phyloP scores from a whole-genome alignment of 345 rosid genomes.

The Aquilaria yunnanensis region DNA sequence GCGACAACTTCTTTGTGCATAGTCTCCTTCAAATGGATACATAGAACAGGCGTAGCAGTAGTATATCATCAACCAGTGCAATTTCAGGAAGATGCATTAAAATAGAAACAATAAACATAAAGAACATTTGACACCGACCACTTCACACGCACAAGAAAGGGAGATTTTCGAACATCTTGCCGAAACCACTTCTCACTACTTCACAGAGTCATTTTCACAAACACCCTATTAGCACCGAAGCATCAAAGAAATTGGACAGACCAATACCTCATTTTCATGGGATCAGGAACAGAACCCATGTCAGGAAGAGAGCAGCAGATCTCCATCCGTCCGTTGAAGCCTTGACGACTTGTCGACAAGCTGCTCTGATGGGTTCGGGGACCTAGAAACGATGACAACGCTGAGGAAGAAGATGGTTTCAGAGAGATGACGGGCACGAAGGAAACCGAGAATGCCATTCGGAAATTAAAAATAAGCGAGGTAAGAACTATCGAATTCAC shows the following conservation, averaged over 20 bases:
- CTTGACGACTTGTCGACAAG: slow-evolving; percentile 16
- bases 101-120: background rate
- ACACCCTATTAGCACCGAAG: slow-evolving; percentile 17
- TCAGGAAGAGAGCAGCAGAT: slow-evolving; percentile 46
- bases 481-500: background rate
- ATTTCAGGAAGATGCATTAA: background rate
- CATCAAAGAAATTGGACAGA: background rate
- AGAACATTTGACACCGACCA: background rate
- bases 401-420: slow-evolving; percentile 24
- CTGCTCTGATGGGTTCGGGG: slow-evolving; percentile 13
- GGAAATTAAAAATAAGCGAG: background rate
- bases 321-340: slow-evolving; percentile 25
- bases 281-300: slow-evolving; percentile 39
- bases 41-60: no score
- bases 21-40: no score
- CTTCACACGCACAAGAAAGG: background rate
- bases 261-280: slow-evolving; percentile 40
- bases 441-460: slow-evolving; percentile 49
- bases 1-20: no score
- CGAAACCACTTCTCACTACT: slow-evolving; percentile 6
- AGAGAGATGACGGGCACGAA: slow-evolving; percentile 24
- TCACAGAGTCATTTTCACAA: slow-evolving; percentile 39
- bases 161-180: background rate
- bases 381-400: slow-evolving; percentile 14
- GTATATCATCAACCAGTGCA: background rate